These are phyloP conservation scores for Wickerhamomyces kurtzmanii DNA, from an alignment of 805 yeast genomes.

Conservation along the genomic window DNA sequence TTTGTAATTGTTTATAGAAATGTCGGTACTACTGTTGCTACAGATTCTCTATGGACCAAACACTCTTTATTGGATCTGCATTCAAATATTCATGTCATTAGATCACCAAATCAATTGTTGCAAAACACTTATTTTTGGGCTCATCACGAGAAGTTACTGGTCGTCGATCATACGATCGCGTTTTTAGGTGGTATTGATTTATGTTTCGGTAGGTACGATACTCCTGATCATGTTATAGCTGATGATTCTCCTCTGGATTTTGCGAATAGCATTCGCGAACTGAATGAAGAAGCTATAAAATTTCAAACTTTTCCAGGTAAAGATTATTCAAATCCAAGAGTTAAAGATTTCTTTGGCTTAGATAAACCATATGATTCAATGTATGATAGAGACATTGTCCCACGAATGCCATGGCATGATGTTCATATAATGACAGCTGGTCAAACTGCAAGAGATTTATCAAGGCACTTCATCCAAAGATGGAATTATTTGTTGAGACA, in stretches of 20 bases:
- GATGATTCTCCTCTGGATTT: slow-evolving; percentile 52
- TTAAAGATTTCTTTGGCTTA: slow-evolving; percentile 72
- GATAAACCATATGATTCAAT: slow-evolving; percentile 85
- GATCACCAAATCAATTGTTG: slow-evolving; percentile 91
- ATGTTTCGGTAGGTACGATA: slow-evolving; percentile 93
- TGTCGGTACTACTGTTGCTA: slow-evolving; percentile 87
- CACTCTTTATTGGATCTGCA: slow-evolving; percentile 83
- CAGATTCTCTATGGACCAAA: slow-evolving; percentile 90
- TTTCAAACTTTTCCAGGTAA: slow-evolving; percentile 83
- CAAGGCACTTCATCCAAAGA: slow-evolving; percentile 93
- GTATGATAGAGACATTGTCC: slow-evolving; percentile 73
- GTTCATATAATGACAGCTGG: slow-evolving; percentile 95
- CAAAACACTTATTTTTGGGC: slow-evolving; percentile 98
- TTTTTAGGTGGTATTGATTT: slow-evolving; percentile 94
- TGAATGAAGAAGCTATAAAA: slow-evolving; percentile 31
- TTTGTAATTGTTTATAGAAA: slow-evolving; percentile 89
- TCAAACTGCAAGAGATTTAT: slow-evolving; percentile 84
- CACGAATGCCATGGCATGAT: slow-evolving; percentile 99
- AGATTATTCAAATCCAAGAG: slow-evolving; percentile 94
- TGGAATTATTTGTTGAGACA: slow-evolving; percentile 94
- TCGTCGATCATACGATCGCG: slow-evolving; percentile 80
- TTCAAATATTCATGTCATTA: slow-evolving; percentile 76
- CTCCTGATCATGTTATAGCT: slow-evolving; percentile 85
- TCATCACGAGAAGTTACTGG: slow-evolving; percentile 88
- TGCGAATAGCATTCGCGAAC: slow-evolving; percentile 15